Base-by-base conservation (phyloP, 495 filamentous ascomycete species). In the Hypoxylon fuscum region DNA sequence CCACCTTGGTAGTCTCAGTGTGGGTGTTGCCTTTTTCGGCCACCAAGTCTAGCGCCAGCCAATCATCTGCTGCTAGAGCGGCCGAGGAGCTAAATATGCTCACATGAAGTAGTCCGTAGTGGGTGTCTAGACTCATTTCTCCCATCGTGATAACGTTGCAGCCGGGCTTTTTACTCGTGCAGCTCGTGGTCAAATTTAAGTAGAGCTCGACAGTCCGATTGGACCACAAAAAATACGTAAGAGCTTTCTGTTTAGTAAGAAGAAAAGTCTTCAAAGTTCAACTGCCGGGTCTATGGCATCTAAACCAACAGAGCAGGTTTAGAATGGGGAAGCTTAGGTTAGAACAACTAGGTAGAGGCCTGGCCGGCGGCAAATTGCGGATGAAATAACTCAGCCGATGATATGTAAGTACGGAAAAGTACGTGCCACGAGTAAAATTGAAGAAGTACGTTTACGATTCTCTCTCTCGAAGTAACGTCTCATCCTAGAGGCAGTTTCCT, bases 391-490 rank as follows among this genome's bases (percentile, higher is more conserved):
- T 41, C 56, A 35, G 20, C 46, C 46, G 20, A 20, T 20, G 29
- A 12, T 46, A 52, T 5, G 46, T 37, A 35, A 46, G n/a, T 31
- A 31, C n/a, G n/a, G n/a, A n/a, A n/a, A n/a, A n/a, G n/a, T n/a
- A n/a, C n/a, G n/a, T n/a, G n/a, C n/a, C n/a, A n/a, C n/a, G n/a
- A n/a, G n/a, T n/a, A n/a, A n/a, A n/a, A n/a, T n/a, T n/a, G n/a
- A n/a, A n/a, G n/a, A n/a, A n/a, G n/a, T n/a, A n/a, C n/a, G n/a
- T n/a, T n/a, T n/a, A n/a, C n/a, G n/a, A n/a, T n/a, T n/a, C n/a
- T n/a, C n/a, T n/a, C n/a, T n/a, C n/a, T n/a, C n/a, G 49, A 61
- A 54, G 58, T 35, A 61, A 61, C 58, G 58, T 61, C 58, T 54
- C 58, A 61, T 53, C 22, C 45, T 18, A n/a, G n/a, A n/a, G n/a